Evolutionary conservation across 768 basidiomycete genomes (phyloP), one percentile per base, ranked within the genome.

Genomic region (Fomitopsis pulvina): DNA sequence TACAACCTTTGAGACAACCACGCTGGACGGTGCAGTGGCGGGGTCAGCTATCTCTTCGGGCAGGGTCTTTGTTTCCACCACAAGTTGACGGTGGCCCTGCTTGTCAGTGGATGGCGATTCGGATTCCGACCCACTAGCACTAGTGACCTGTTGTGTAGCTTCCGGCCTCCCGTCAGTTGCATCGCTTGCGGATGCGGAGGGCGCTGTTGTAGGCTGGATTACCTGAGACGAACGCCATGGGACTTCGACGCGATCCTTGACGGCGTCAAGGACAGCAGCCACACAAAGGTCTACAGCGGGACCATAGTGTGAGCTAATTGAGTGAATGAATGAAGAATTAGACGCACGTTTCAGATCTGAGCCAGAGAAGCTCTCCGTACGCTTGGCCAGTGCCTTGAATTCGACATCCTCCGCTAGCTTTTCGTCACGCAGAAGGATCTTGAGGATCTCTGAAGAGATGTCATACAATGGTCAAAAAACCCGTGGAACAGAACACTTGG

Each of bases 311-410:
- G 40, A n/a, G 50, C 52, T 41, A 51, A 44, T 52, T n/a, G n/a
- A 8, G 55, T 18, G 21, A 50, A 30, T 25, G 59, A 29, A 38
- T 42, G 18, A 26, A 28, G 41, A 21, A 14, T 22, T 39, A 30
- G 7, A 72, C 87, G 62, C 51, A 95, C 93, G 91, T 67, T 95
- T 96, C 52, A 97, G 72, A 65, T 97, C 93, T 24, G 92, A 95
- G 14, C 93, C 93, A 50, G 93, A 97, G 66, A 92, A 97, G 46
- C 78, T 81, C 47, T 88, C 87, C 0, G 91, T 91, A 63, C 79
- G 78, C 62, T 75, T 77, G 4, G 87, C 85, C 32, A 93, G 67
- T 21, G 57, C 61, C 42, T 71, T 69, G 16, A 83, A 63, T 53
- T 86, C 79, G 10, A 92, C 69, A 57, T 90, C 87, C 10, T 71